Evolutionary conservation across 805 yeast species (phyloP).

Genomic region (Grigorovia yakushimaensis): DNA sequence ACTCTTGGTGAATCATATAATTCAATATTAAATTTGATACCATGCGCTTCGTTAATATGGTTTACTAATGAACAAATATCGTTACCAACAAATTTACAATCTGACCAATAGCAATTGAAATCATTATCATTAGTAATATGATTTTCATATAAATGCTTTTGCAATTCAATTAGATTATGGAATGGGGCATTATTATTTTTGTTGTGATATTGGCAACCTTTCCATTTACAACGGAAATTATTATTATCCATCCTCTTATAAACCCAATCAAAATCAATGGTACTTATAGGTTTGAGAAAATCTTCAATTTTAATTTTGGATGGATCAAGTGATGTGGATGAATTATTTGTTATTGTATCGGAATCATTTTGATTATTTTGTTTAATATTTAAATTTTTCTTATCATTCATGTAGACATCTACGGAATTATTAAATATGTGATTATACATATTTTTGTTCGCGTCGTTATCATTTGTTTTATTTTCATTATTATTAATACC

Average conservation of each 20-base stretch:
- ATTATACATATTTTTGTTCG: not conserved
- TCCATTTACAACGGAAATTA: slow-evolving; percentile 55
- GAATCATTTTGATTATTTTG: not conserved
- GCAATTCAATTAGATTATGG: slow-evolving; percentile 33
- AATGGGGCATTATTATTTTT: slow-evolving; percentile 21
- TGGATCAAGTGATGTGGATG: not conserved
- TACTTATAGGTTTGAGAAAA: slow-evolving; percentile 5
- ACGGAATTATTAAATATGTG: not conserved
- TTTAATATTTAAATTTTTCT: not conserved
- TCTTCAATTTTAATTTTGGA: not conserved
- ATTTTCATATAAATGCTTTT: slow-evolving; percentile 43
- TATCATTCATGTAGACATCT: not conserved
- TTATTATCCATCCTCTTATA: slow-evolving; percentile 16
- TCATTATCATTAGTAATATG: slow-evolving; percentile 29
- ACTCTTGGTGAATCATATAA: not conserved
- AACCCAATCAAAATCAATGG: slow-evolving; percentile 38
- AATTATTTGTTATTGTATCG: not conserved
- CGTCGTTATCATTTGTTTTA: too few species aligned
- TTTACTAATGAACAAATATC: slow-evolving; percentile 45
- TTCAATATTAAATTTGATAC: slow-evolving; percentile 27
- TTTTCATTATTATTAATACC: not conserved
- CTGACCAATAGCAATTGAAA: slow-evolving; percentile 58
- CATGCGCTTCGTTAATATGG: slow-evolving; percentile 48
- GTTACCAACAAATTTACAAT: slow-evolving; percentile 50
- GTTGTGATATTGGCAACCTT: slow-evolving; percentile 37